Evolutionary conservation across 352 stramenopile genomes (phyloP), one percentile per base, ranked within the genome.

Genomic region (Globisporangium apiculatum): DNA sequence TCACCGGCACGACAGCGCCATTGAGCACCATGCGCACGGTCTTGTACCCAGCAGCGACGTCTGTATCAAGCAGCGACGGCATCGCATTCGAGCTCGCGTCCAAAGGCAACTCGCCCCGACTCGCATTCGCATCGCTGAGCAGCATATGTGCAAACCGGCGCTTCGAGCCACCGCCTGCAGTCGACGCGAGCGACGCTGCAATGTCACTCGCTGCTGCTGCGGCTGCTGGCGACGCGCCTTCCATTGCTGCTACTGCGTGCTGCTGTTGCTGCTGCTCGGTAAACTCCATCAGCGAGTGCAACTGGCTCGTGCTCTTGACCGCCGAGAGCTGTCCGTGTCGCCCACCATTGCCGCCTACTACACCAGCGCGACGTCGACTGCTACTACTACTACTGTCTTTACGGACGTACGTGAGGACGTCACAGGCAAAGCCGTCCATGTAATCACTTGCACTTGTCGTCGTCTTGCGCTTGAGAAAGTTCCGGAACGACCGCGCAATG

Each of bases 21-120:
- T 92, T 92, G 24, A 92, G 50, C 4, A 90, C 52, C 78, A 92
- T 90, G 36, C 79, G 73, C 48, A 92, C 71, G 18, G 64, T 76
- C 60, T 75, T 78, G 60, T 90, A 92, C n/a, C 62, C 68, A 6
- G 57, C 48, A 35, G 61, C 56, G 14, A 76, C 53, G 14, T 53
- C 40, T 38, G 47, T 14, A 10, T 51, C 58, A 18, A 47, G 10
- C 9, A 51, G 12, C 11, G 35, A 35, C 24, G 38, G 6, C 3
- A 18, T 5, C 14, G 53, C 54, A 18, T 49, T 46, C 48, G 40
- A 43, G 7, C 11, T 8, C 40, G 7, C 40, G 40, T 14, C 7
- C 40, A 43, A 43, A 7, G n/a, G 45, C 36, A n/a, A 15, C 14
- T 46, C 37, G 10, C 11, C 5, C 11, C 5, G 11, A 3, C 5